Percentiles rank a stretch among this genome's conserved stretches.
phyloP scores from a whole-genome alignment of 2,329 filamentous ascomycete species.

The Trichoderma sp. region DNA sequence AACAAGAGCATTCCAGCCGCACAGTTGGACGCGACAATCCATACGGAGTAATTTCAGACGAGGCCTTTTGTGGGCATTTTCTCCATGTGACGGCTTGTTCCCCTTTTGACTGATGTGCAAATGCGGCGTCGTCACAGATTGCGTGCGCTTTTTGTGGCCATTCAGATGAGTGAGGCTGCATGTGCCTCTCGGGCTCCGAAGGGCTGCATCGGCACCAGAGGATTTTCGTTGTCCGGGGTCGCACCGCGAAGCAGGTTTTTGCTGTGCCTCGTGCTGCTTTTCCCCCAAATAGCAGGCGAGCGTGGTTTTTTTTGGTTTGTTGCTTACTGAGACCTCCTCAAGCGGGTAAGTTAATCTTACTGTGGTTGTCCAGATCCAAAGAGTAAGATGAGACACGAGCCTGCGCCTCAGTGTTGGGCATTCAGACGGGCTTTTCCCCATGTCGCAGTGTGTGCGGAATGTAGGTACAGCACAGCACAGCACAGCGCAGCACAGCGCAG shows the following conservation, averaged over 20 bases:
- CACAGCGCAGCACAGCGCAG: too few relatives aligned
- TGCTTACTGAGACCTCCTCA: neutral
- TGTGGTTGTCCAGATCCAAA: neutral
- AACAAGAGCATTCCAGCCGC: neutral
- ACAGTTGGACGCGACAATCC: conserved; percentile 13
- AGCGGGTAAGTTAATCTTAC: neutral
- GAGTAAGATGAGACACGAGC: conserved; percentile 6
- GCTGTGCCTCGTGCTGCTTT: neutral
- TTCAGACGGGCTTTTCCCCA: neutral
- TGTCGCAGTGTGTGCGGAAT: neutral
- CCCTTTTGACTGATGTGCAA: neutral
- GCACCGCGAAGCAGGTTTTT: neutral
- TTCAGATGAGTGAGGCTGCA: conserved; percentile 4
- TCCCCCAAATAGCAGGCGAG: neutral
- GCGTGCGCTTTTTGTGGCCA: neutral
- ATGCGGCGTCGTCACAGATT: conserved; percentile 14
- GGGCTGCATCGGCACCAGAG: conserved; percentile 12
- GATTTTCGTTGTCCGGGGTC: conserved; percentile 6
- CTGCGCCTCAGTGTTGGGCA: conserved; percentile 7
- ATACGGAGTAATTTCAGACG: conserved; percentile 16
- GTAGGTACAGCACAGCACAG: neutral
- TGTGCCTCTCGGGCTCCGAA: conserved; percentile 12
- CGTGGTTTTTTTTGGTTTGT: neutral
- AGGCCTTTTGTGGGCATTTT: neutral
- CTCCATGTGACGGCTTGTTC: neutral